These are phyloP conservation scores for Trypanosoma mega DNA, from an alignment of 208 protist genomes.

Conservation along the genomic window DNA sequence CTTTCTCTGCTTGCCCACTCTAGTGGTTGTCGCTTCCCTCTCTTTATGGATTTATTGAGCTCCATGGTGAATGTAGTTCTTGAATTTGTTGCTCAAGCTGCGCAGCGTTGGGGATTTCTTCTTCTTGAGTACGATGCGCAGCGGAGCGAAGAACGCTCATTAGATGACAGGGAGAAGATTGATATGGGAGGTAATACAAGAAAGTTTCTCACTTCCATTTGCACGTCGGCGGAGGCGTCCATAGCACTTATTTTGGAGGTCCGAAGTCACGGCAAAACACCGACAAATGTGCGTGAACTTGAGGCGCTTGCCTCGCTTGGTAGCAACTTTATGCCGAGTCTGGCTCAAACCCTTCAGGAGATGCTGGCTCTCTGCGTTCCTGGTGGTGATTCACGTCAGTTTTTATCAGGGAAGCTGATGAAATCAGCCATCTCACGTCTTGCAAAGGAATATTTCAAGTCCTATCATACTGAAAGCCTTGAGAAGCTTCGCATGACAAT, in stretches of 20 bases:
- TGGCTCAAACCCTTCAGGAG: conserved; percentile 14
- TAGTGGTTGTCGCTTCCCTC: conserved; percentile 26
- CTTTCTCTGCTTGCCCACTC: conserved; percentile 29
- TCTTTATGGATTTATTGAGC: conserved; percentile 46
- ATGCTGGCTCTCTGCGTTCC: conserved; percentile 14
- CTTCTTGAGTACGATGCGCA: conserved; percentile 30
- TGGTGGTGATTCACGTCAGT: conserved; percentile 17
- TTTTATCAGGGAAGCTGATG: conserved; percentile 31
- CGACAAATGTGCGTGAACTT: conserved; percentile 26
- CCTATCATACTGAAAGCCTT: conserved; percentile 45
- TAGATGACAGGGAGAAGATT: not conserved
- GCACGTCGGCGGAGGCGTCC: conserved; percentile 14
- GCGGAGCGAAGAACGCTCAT: conserved; percentile 10
- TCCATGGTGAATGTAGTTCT: conserved; percentile 41
- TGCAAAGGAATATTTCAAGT: conserved; percentile 53
- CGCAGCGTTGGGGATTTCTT: conserved; percentile 59
- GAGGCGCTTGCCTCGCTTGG: conserved; percentile 17
- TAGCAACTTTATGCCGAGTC: conserved; percentile 15
- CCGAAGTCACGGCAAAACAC: conserved; percentile 20
- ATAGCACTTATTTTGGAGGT: conserved; percentile 29
- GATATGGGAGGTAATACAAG: conserved; percentile 11
- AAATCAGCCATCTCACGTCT: conserved; percentile 48
- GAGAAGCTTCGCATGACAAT: conserved; percentile 69
- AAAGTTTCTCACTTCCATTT: conserved; percentile 21
- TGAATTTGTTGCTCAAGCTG: conserved; percentile 40